These are phyloP conservation scores for Colletotrichum trifolii DNA, from an alignment of 2,329 filamentous ascomycete species.

Conservation along the genomic window DNA sequence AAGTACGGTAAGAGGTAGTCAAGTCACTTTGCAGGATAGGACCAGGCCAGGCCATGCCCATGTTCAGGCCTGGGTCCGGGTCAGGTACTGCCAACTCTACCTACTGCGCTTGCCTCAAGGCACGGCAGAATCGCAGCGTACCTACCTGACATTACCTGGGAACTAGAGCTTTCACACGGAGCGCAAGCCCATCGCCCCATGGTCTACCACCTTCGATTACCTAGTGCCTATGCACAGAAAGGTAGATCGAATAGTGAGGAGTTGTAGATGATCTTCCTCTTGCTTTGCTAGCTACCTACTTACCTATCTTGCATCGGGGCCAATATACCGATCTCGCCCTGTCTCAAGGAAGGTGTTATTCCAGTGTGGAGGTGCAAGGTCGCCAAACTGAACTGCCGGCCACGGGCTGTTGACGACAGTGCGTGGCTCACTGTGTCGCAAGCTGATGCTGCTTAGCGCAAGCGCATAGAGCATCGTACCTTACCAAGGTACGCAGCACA, in stretches of 20 bases:
- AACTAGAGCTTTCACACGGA: background rate
- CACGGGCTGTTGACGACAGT: conserved; percentile 23
- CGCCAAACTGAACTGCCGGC: conserved; percentile 27
- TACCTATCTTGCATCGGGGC: too few species aligned
- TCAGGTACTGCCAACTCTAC: background rate
- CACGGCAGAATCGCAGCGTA: too few species aligned
- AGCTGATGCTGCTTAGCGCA: background rate
- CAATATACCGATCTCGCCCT: too few species aligned
- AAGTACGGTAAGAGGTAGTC: background rate
- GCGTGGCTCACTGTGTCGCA: conserved; percentile 18
- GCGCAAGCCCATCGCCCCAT: background rate
- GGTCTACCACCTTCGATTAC: background rate
- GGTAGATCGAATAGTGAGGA: too few species aligned
- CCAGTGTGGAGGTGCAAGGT: conserved; percentile 17
- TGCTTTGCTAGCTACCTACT: background rate
- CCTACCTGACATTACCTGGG: too few species aligned
- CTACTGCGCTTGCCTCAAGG: too few species aligned
- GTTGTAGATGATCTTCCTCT: too few species aligned
- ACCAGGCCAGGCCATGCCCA: background rate
- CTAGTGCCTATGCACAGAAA: too few species aligned
- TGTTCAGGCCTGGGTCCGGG: background rate
- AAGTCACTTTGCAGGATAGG: background rate
- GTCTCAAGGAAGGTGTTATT: background rate
- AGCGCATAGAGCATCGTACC: too few species aligned
- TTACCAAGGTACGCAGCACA: background rate